Evolutionary conservation across 2,329 filamentous ascomycete species (phyloP).

Genomic region (Huntiella decipiens): DNA sequence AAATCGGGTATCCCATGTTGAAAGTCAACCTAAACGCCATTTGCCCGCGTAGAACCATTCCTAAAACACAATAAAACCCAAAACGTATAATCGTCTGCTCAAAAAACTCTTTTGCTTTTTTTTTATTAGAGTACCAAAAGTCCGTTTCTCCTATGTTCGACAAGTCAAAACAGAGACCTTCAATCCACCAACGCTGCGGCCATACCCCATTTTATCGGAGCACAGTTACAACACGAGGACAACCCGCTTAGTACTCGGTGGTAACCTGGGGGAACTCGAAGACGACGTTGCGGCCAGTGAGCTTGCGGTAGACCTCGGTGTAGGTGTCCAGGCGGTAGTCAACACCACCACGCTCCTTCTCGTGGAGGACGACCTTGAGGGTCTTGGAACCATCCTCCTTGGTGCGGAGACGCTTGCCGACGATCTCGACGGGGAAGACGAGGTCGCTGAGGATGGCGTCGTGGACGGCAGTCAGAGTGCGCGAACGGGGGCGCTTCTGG

Average conservation of each 20-base stretch:
- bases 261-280: slow-evolving; percentile 93
- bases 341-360: slow-evolving; percentile 99
- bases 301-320: slow-evolving; percentile 95
- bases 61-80: too few species aligned
- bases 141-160: not conserved
- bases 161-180: slow-evolving; percentile 1
- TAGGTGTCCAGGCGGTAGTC: slow-evolving; percentile 99
- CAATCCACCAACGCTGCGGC: slow-evolving; percentile 3
- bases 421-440: slow-evolving; percentile 99
- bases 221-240: not conserved
- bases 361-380: slow-evolving; percentile 96
- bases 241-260: slow-evolving; percentile 54
- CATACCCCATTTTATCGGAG: not conserved
- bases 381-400: slow-evolving; percentile 98
- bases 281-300: slow-evolving; percentile 88
- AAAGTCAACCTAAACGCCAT: too few species aligned
- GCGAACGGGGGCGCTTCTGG: slow-evolving; percentile 96
- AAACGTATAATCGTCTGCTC: too few species aligned
- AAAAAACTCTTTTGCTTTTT: too few species aligned
- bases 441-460: slow-evolving; percentile 95
- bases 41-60: too few species aligned
- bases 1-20: too few species aligned
- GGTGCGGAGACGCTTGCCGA: slow-evolving; percentile 96
- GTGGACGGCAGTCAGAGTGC: slow-evolving; percentile 96
- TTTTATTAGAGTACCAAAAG: too few species aligned